Percentiles rank a stretch among this genome's conserved stretches.
These are phyloP conservation scores for Peronospora belbahrii DNA, from an alignment of 352 stramenopile species.

Conservation along the genomic window DNA sequence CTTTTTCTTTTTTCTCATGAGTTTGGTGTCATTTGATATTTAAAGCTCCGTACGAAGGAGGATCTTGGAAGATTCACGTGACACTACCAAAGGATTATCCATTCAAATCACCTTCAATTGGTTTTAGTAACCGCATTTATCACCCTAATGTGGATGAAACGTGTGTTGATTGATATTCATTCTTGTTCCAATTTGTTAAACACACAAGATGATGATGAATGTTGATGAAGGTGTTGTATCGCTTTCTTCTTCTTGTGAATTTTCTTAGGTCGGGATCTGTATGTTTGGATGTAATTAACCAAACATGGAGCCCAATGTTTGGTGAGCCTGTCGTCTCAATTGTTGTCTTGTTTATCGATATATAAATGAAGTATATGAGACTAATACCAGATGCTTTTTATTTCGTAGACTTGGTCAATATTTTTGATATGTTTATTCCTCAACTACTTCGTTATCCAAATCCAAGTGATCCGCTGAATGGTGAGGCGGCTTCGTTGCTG, in stretches of 20 bases:
- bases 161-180: constrained; percentile 22
- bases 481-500: constrained; percentile 82
- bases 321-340: constrained; percentile 29
- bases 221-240: too few relatives aligned
- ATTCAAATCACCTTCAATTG: constrained; percentile 91
- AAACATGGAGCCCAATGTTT: constrained; percentile 93
- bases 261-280: constrained; percentile 79
- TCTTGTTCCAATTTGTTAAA: neutral
- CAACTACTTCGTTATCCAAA: constrained; percentile 91
- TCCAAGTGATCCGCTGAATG: constrained; percentile 87
- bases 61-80: constrained; percentile 90
- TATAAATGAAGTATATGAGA: neutral
- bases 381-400: constrained; percentile 5
- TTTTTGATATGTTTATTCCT: constrained; percentile 91
- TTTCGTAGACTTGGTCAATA: constrained; percentile 82
- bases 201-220: neutral
- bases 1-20: too few relatives aligned
- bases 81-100: constrained; percentile 89
- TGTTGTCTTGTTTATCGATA: neutral
- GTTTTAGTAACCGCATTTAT: constrained; percentile 90
- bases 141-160: constrained; percentile 92
- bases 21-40: constrained; percentile 6
- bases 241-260: neutral
- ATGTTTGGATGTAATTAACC: constrained; percentile 92
- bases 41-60: constrained; percentile 85